Conservation (phyloP, 2,329 filamentous ascomycete genomes). For the Phaeosphaeriaceae sp. region DNA sequence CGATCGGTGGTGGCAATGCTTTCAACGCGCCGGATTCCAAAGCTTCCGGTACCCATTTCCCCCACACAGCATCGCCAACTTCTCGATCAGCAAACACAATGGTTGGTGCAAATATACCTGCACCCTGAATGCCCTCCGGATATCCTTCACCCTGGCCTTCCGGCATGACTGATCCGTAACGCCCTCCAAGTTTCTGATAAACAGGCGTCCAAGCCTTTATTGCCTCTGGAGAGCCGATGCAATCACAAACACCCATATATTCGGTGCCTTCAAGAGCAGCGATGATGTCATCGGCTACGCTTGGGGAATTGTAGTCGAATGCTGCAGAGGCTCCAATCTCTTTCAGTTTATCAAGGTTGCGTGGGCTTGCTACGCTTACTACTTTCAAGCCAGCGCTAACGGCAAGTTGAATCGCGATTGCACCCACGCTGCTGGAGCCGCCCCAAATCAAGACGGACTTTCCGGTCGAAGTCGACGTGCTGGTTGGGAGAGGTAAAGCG, state of each 20-base stretch:
- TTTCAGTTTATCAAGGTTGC: constrained; percentile 38
- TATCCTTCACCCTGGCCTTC: constrained; percentile 21
- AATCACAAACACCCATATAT: constrained; percentile 53
- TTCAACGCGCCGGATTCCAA: constrained; percentile 40
- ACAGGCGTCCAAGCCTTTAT: constrained; percentile 33
- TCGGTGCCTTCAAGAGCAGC: constrained; percentile 49
- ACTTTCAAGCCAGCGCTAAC: constrained; percentile 51
- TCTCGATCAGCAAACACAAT: constrained; percentile 30
- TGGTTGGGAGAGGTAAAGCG: constrained; percentile 47
- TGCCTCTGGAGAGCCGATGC: constrained; percentile 34
- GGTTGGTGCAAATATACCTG: constrained; percentile 26
- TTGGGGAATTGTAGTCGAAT: constrained; percentile 42
- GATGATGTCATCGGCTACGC: constrained; percentile 48
- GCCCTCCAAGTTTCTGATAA: constrained; percentile 37
- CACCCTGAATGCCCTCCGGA: constrained; percentile 36
- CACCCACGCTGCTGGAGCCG: constrained; percentile 53
- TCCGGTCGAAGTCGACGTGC: constrained; percentile 36
- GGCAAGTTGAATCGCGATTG: constrained; percentile 54
- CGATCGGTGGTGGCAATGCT: constrained; percentile 38
- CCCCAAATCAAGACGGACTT: constrained; percentile 59
- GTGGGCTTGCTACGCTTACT: constrained; percentile 46
- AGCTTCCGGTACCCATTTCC: constrained; percentile 40
- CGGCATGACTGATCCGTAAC: constrained; percentile 35
- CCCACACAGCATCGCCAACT: constrained; percentile 43
- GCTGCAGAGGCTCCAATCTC: constrained; percentile 36